Base-by-base conservation (phyloP, 164 flowering plant genomes). In the Warburgia ugandensis region DNA sequence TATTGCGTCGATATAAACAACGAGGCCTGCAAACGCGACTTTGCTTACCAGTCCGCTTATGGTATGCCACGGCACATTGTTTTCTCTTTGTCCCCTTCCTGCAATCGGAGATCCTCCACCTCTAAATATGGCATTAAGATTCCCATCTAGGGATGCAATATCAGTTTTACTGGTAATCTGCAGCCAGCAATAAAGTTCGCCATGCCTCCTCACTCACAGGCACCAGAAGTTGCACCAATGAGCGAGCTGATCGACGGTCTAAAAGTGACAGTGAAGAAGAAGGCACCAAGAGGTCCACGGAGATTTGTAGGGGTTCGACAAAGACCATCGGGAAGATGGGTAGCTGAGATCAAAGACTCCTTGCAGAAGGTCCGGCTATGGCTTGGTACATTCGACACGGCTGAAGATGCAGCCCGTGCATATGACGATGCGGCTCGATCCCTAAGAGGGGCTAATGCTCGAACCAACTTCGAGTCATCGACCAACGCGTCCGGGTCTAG, bases 281-380 rank as follows among this genome's bases (percentile, higher is more conserved):
- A 51, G 62, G 28, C 29, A 1, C 41, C 33, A 6, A 43, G 35
- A 35, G 48, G 19, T 20, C 29, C 26, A 3, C 46, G 61, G 26
- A 51, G 57, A 32, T 63, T 50, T 16, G 56, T 63, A 13, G 67
- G 67, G 14, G 67, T 63, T 14, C 45, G 67, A 16, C 61, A 63
- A 49, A 45, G 62, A 22, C 62, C 67, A 3, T 63, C 67, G 2
- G 67, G 67, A 12, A 56, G 67, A 40, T 62, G 66, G 66, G 61
- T 51, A 23, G 57, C 66, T 0, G 66, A 62, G 42, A 62, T 62
- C 41, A 62, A 63, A 43, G 61, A 57, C 62, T 63, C 67, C 1
- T 31, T 63, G 33, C 62, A 63, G 48, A 63, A 63, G 43, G 67
- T 63, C 33, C 45, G 67, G 39, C 58, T 63, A 16, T 63, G 58